Conservation (phyloP, 495 filamentous ascomycete genomes). For the Immersiella caudata region DNA sequence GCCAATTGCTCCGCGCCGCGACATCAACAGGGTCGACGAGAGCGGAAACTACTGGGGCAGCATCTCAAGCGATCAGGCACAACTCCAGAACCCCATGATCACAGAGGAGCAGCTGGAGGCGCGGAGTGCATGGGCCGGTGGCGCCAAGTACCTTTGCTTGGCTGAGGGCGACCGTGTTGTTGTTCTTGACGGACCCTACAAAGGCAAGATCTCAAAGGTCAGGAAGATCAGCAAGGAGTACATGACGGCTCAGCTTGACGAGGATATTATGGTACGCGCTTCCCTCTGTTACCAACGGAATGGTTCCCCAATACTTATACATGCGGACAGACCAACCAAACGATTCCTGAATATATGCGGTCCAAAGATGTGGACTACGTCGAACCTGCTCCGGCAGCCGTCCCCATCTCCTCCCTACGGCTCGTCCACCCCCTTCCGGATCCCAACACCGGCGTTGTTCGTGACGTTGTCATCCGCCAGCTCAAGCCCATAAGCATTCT, state of each 20-base stretch:
- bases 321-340: conserved; percentile 55
- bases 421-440: conserved; percentile 77
- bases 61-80: conserved; percentile 32
- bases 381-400: conserved; percentile 48
- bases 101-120: conserved; percentile 29
- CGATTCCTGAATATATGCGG: conserved; percentile 58
- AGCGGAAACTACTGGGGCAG: conserved; percentile 29
- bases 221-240: conserved; percentile 55
- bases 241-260: conserved; percentile 63
- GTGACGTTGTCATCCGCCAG: conserved; percentile 76
- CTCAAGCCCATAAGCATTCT: conserved; percentile 51
- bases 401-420: conserved; percentile 71
- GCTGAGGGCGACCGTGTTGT: conserved; percentile 75
- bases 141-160: conserved; percentile 64
- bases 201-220: conserved; percentile 78
- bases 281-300: conserved; percentile 6
- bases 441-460: conserved; percentile 59
- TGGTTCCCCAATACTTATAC: conserved; percentile 10
- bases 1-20: conserved; percentile 70
- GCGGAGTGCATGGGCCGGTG: conserved; percentile 51
- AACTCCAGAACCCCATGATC: conserved; percentile 26
- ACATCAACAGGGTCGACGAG: conserved; percentile 57
- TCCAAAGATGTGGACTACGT: conserved; percentile 46
- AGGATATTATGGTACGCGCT: conserved; percentile 66
- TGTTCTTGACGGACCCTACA: conserved; percentile 71